Base-by-base conservation (phyloP, 2,329 filamentous ascomycete genomes). In the Trichophyton equinum region DNA sequence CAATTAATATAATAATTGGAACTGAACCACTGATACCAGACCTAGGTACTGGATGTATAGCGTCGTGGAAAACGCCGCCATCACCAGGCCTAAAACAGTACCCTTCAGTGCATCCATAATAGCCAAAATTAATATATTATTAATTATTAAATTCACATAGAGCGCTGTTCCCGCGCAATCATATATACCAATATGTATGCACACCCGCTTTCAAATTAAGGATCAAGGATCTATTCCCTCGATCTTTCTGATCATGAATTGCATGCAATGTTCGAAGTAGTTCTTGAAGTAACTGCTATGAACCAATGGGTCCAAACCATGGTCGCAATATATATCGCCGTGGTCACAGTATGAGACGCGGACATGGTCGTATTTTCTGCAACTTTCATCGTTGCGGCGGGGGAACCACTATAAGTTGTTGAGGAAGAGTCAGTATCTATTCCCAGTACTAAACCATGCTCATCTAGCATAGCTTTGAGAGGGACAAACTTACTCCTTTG, bases 311-410 rank as follows among this genome's bases (percentile, higher is more conserved):
- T 58, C 49, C 11, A 22, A 9, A 9, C 62, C 62, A 44, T 56
- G 20, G 18, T 63, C 62, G 36, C 62, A 63, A 38, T 57, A 60
- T 9, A 63, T 40, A 33, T 63, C 62, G 3, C 62, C 60, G 7
- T 49, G 42, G 36, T 63, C 62, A 51, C 62, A 63, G 44, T 60
- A 63, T 6, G 62, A 63, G 8, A 57, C 22, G 7, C 60, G 53
- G n/a, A 56, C 27, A 13, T n/a, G 36, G 11, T 60, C 59, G 36
- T 63, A 63, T 9, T 18, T 9, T 3, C 15, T 3, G 40, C 62
- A 63, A 42, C 53, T 61, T 49, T 7, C 27, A 13, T 58, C 30
- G n/a, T 53, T 36, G 9, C 13, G 44, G 20, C 62, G 62, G 49
- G 60, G 60, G 33, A 63, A 63, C 22, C 61, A 30, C 62, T 63